Percentiles rank a stretch among this genome's conserved stretches.
Conservation (phyloP, 805 yeast genomes). For the Lipomyces oligophaga region DNA sequence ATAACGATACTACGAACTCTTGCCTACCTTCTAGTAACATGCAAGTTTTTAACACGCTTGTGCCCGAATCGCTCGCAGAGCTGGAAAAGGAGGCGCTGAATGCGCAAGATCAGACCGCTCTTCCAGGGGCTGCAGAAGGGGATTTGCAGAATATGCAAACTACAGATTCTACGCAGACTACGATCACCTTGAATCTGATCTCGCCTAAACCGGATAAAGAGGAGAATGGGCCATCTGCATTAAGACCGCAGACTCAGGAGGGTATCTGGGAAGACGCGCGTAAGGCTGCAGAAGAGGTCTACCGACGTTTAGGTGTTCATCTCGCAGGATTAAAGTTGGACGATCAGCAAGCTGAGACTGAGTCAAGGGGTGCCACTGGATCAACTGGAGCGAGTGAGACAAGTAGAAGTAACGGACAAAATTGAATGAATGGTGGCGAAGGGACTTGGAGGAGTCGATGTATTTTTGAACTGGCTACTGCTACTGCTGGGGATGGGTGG, state of each 20-base stretch:
- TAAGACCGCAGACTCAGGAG: slow-evolving; percentile 21
- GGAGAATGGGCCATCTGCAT: slow-evolving; percentile 9
- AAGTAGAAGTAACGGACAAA: too few relatives aligned
- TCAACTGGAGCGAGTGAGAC: too few relatives aligned
- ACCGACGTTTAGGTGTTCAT: slow-evolving; percentile 31
- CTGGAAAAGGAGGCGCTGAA: slow-evolving; percentile 29
- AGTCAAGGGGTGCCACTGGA: too few relatives aligned
- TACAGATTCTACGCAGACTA: slow-evolving; percentile 8
- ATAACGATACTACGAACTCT: neutral
- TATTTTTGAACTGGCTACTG: too few relatives aligned
- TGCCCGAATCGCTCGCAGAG: slow-evolving; percentile 31
- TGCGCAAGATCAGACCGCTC: slow-evolving; percentile 12
- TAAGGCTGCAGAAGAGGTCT: slow-evolving; percentile 35
- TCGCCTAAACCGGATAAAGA: slow-evolving; percentile 30
- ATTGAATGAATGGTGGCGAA: too few relatives aligned
- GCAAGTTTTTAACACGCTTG: slow-evolving; percentile 30
- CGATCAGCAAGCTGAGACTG: too few relatives aligned
- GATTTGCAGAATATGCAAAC: slow-evolving; percentile 8
- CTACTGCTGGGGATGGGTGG: too few relatives aligned
- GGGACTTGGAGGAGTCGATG: too few relatives aligned
- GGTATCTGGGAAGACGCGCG: slow-evolving; percentile 34
- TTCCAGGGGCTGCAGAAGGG: neutral
- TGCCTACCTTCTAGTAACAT: slow-evolving; percentile 15
- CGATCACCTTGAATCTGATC: slow-evolving; percentile 26
- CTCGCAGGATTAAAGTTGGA: slow-evolving; percentile 21